phyloP scores from a whole-genome alignment of 163 green algal species.

The Scenedesmus sp. region DNA sequence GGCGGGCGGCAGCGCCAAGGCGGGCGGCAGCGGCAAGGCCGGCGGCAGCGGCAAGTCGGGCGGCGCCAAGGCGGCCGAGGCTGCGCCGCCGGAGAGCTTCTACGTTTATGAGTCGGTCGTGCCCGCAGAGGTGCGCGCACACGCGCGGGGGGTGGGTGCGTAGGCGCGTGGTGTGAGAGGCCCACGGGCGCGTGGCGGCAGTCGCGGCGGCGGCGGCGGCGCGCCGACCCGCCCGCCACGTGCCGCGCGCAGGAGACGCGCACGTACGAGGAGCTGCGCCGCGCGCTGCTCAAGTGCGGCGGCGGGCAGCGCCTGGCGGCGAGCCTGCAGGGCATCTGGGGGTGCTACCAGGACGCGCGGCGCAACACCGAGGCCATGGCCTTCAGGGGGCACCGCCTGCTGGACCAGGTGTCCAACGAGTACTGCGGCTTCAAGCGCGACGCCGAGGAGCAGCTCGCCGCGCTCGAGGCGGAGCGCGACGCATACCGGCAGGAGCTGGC shows the following conservation, averaged over 20 bases:
- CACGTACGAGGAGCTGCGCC: conserved; percentile 38
- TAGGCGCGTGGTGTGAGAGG: not conserved
- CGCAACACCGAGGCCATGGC: conserved; percentile 42
- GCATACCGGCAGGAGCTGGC: conserved; percentile 2
- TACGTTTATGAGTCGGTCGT: conserved; percentile 33
- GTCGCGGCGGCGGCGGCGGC: not conserved
- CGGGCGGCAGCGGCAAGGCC: not conserved
- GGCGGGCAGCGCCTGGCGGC: conserved; percentile 8
- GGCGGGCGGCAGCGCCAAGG: conserved; percentile 7
- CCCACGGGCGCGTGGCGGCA: not conserved
- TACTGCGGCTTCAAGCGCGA: conserved; percentile 27
- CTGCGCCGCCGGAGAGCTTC: conserved; percentile 1
- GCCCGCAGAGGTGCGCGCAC: conserved; percentile 23
- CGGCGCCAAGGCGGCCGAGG: not conserved
- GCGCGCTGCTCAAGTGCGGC: conserved; percentile 25
- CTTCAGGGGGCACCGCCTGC: conserved; percentile 47
- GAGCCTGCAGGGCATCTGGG: conserved; percentile 39
- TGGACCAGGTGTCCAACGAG: conserved; percentile 45
- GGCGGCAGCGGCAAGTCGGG: conserved; percentile 19
- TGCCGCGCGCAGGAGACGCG: conserved; percentile 8
- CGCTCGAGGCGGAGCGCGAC: conserved; percentile 25
- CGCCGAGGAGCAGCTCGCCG: conserved; percentile 8
- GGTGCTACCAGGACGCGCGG: conserved; percentile 38
- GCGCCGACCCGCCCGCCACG: not conserved
- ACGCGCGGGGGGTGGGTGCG: too few relatives aligned